Evolutionary conservation across 192 early-diverging fungal species (phyloP), one percentile per base, ranked within the genome.

Genomic region (Entrophospora sp.): DNA sequence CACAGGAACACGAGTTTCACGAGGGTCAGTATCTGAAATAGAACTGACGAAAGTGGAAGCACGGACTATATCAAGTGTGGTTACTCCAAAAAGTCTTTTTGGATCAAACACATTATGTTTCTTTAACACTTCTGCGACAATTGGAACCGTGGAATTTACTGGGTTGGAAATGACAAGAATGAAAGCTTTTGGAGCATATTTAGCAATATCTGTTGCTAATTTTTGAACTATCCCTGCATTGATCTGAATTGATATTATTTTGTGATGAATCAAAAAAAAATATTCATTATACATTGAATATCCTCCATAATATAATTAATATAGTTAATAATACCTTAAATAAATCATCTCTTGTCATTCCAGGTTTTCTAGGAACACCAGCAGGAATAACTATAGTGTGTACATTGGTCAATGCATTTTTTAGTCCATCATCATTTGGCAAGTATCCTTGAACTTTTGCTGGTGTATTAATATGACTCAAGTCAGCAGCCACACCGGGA

Each of bases 341-440:
- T 65, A 98, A 81, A 68, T 98, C 95, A 73, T 98, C 94, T 73
- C 95, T 89, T 68, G 94, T 93, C 95, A 98, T 98, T 55, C 94
- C 95, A 61, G 94, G 95, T 89, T 98, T 98, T 75, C 95, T 88
- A 63, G 95, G 95, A 16, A 98, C 89, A 73, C 95, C 93, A 64
- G 93, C 95, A 27, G 96, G 96, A 70, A 98, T 96, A 55, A 98
- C 90, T 57, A 98, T 90, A 51, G 91, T 75, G 55, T 85, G 77
- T 18, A 87, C 78, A 45, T 78, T 89, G 68, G 74, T 71, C 49
- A 95, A 71, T 8, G 93, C 86, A 44, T 78, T 82, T 70, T 85
- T 82, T 77, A 95, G 84, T 46, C 86, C 79, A 34, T 88, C 87
- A 65, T 77, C 73, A 63, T 87, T 89, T 69, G 78, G 72, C 60